phyloP scores from a whole-genome alignment of 164 flowering plant genomes.

The Chimonanthus salicifolius region DNA sequence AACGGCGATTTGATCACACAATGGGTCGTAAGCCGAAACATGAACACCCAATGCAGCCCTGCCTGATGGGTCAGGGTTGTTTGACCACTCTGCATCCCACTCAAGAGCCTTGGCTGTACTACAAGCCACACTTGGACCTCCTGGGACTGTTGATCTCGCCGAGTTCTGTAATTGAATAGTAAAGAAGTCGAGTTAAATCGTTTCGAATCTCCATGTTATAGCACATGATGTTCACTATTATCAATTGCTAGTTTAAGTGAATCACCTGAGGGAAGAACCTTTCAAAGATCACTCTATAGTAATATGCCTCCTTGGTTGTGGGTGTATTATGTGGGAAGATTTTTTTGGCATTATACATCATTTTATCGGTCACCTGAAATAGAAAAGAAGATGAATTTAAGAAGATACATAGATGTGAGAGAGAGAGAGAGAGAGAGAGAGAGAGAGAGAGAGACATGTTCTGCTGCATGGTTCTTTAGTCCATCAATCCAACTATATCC shows the following conservation, averaged over 20 bases:
- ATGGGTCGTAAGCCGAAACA: constrained; percentile 50
- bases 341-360: constrained; percentile 73
- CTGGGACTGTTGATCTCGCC: constrained; percentile 75
- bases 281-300: constrained; percentile 85
- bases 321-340: constrained; percentile 90
- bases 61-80: constrained; percentile 90
- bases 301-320: constrained; percentile 79
- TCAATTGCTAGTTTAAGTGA: neutral
- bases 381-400: neutral
- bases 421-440: constrained; percentile 8
- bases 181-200: neutral
- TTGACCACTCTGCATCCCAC: constrained; percentile 87
- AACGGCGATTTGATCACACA: constrained; percentile 2
- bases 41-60: constrained; percentile 91
- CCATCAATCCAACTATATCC: constrained; percentile 99
- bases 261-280: constrained; percentile 92
- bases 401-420: neutral
- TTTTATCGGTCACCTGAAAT: constrained; percentile 66
- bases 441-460: constrained; percentile 37
- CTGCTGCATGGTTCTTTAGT: constrained; percentile 81
- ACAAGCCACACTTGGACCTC: constrained; percentile 93
- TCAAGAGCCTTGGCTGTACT: constrained; percentile 88
- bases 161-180: constrained; percentile 58
- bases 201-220: neutral
- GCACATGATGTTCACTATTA: neutral